phyloP scores from a whole-genome alignment of 2,329 filamentous ascomycete species.

The Colletotrichum chrysophilum region DNA sequence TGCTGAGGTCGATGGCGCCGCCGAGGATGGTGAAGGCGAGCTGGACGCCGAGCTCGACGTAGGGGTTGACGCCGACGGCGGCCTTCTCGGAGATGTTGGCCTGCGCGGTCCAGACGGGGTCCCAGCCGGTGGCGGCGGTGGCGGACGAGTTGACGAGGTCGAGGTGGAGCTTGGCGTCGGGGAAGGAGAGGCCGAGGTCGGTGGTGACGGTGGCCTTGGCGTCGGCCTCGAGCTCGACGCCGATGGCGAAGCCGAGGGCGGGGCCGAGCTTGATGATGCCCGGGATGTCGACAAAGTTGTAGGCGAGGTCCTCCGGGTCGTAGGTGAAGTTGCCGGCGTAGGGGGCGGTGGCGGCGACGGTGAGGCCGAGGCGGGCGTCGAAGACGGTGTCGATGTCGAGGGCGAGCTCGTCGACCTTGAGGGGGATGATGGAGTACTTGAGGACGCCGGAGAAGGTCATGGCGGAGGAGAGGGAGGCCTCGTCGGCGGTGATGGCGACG shows the following conservation, averaged over 20 bases:
- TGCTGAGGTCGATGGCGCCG: constrained; percentile 29
- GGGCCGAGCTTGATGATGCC: constrained; percentile 17
- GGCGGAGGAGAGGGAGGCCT: constrained; percentile 24
- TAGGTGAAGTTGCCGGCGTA: constrained; percentile 24
- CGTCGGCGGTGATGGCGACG: constrained; percentile 25
- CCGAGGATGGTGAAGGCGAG: constrained; percentile 28
- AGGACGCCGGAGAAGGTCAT: constrained; percentile 26
- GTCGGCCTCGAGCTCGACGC: constrained; percentile 16
- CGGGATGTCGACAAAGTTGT: constrained; percentile 25
- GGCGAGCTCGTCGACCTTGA: constrained; percentile 24
- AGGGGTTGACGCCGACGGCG: constrained; percentile 26
- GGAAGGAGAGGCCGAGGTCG: constrained; percentile 24
- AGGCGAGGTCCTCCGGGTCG: constrained; percentile 15
- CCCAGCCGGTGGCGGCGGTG: constrained; percentile 26
- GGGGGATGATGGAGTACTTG: constrained; percentile 24
- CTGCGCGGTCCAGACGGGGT: constrained; percentile 35
- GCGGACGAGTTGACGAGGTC: constrained; percentile 32
- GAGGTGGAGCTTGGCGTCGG: constrained; percentile 29
- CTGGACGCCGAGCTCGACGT: constrained; percentile 25
- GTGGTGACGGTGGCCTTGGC: constrained; percentile 19
- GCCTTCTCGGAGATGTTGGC: constrained; percentile 29
- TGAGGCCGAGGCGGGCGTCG: constrained; percentile 21
- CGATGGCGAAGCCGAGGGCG: constrained; percentile 20
- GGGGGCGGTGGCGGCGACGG: constrained; percentile 21
- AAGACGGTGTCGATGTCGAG: constrained; percentile 27